phyloP scores from a whole-genome alignment of 2,329 filamentous ascomycete genomes.

The Aspergillus jensenii region DNA sequence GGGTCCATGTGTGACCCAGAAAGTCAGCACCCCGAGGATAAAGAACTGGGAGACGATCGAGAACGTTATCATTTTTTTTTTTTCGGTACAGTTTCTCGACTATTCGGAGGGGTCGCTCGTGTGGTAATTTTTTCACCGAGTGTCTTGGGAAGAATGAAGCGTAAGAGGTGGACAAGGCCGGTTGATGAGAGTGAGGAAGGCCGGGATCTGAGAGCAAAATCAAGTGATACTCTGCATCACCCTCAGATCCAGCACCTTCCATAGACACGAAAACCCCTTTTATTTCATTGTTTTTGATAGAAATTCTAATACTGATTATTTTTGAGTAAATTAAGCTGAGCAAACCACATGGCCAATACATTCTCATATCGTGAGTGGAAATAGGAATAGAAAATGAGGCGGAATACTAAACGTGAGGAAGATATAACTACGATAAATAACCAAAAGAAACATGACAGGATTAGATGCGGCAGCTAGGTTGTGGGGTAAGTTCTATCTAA shows the following conservation, averaged over 20 bases:
- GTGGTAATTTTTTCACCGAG: not conserved
- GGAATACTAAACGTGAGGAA: too few species aligned
- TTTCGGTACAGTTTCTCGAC: not conserved
- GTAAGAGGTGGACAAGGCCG: not conserved
- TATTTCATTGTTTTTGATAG: too few species aligned
- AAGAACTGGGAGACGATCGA: not conserved
- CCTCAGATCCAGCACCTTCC: not conserved
- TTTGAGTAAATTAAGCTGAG: too few species aligned
- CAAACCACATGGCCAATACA: too few species aligned
- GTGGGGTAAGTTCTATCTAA: too few species aligned
- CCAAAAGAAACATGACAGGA: too few species aligned
- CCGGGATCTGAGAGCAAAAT: not conserved
- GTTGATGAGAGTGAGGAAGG: not conserved
- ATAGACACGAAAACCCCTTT: not conserved
- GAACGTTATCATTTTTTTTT: not conserved
- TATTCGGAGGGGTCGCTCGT: not conserved
- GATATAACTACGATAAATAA: too few species aligned
- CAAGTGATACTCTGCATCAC: not conserved
- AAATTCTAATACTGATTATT: too few species aligned
- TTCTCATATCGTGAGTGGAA: too few species aligned
- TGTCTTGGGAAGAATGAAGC: not conserved
- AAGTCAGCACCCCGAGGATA: not conserved
- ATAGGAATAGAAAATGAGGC: too few species aligned
- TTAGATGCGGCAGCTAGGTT: too few species aligned
- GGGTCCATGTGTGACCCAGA: conserved; percentile 6